These are phyloP conservation scores for Globisporangium recalcitrans DNA, from an alignment of 352 stramenopile species.

Conservation along the genomic window DNA sequence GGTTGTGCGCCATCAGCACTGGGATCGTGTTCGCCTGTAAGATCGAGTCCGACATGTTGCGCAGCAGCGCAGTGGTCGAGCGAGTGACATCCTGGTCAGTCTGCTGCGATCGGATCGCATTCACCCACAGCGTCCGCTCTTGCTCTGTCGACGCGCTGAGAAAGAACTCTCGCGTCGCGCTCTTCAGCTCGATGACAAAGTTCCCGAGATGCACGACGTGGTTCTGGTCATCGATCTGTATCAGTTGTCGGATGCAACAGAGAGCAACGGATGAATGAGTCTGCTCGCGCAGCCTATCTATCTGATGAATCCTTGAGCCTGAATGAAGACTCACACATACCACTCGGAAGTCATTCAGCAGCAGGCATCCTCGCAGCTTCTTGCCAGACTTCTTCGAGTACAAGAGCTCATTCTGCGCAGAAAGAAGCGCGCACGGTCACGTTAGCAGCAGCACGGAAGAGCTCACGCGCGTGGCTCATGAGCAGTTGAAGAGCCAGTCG, in stretches of 20 bases:
- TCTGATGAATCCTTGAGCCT: background rate
- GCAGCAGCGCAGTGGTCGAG: constrained; percentile 27
- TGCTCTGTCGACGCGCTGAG: constrained; percentile 75
- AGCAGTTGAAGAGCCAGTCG: background rate
- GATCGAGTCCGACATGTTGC: constrained; percentile 35
- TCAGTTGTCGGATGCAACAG: background rate
- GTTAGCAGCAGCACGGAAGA: background rate
- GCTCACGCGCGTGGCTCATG: background rate
- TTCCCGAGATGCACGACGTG: constrained; percentile 65
- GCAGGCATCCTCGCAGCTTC: constrained; percentile 44
- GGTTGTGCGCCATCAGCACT: constrained; percentile 23
- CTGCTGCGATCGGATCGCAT: constrained; percentile 44
- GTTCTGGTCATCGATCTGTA: constrained; percentile 80
- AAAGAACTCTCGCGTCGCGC: constrained; percentile 40
- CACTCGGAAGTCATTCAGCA: constrained; percentile 53
- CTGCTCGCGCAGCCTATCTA: background rate
- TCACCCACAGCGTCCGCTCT: constrained; percentile 60
- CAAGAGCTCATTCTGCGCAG: constrained; percentile 51
- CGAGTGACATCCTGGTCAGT: constrained; percentile 17
- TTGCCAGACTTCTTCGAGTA: constrained; percentile 85
- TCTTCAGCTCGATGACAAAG: constrained; percentile 73
- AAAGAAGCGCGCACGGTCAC: background rate
- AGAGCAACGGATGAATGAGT: background rate
- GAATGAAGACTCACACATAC: constrained; percentile 27
- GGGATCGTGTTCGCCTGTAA: constrained; percentile 21